Evolutionary conservation across 495 filamentous ascomycete genomes (phyloP).

Genomic region (Lindgomyces ingoldianus): DNA sequence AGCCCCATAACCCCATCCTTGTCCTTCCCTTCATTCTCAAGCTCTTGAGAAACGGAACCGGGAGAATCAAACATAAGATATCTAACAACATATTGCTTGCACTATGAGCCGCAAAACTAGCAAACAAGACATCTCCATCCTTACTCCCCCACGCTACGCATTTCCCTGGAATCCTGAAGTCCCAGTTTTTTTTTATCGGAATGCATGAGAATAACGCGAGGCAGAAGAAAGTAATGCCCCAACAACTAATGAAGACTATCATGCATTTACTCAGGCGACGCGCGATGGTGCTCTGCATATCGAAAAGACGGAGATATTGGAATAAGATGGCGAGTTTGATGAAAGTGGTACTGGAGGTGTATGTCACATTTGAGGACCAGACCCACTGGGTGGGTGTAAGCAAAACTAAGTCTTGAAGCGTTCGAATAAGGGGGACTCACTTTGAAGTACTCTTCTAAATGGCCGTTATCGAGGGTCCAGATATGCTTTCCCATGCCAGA

Average conservation of each 20-base stretch:
- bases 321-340: conserved; percentile 36
- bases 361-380: conserved; percentile 30
- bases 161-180: conserved; percentile 8
- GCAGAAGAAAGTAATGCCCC: conserved; percentile 31
- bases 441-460: conserved; percentile 22
- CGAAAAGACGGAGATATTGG: conserved; percentile 36
- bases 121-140: conserved; percentile 22
- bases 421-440: too few species aligned
- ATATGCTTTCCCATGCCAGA: conserved; percentile 32
- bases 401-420: not conserved
- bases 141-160: conserved; percentile 34
- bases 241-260: conserved; percentile 9
- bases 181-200: conserved; percentile 35
- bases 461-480: conserved; percentile 8
- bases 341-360: conserved; percentile 27
- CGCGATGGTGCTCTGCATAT: conserved; percentile 8
- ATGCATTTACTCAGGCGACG: conserved; percentile 12
- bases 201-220: conserved; percentile 29
- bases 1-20: conserved; percentile 15
- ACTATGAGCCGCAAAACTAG: conserved; percentile 19
- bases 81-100: conserved; percentile 34
- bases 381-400: conserved; percentile 16
- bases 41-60: conserved; percentile 27
- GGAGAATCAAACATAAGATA: conserved; percentile 16
- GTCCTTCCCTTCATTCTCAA: conserved; percentile 20